Evolutionary conservation across 441 rosid genomes (phyloP).

Genomic region (Populus hybrid): DNA sequence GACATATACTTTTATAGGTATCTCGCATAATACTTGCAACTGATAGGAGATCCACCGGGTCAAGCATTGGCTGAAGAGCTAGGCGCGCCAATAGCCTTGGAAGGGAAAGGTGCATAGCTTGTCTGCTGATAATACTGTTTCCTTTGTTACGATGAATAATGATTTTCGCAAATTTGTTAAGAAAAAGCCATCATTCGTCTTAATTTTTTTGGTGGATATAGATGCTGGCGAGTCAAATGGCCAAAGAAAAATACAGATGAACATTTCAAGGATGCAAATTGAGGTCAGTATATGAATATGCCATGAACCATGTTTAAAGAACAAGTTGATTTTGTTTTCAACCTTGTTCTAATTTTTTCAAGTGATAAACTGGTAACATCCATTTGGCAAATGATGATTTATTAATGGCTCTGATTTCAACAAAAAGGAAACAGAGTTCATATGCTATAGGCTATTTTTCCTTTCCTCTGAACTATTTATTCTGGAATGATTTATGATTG

Average conservation of each 20-base stretch:
- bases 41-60: conserved; percentile 92
- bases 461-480: not conserved
- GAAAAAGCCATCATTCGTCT: conserved; percentile 4
- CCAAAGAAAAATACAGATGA: conserved; percentile 61
- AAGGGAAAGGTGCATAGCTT: conserved; percentile 62
- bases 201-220: conserved; percentile 19
- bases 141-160: not conserved
- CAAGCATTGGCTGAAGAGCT: conserved; percentile 97
- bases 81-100: conserved; percentile 97
- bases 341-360: not conserved
- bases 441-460: not conserved
- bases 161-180: conserved; percentile 7
- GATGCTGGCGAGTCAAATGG: conserved; percentile 97
- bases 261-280: conserved; percentile 87
- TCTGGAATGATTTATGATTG: not conserved
- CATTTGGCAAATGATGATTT: not conserved
- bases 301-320: not conserved
- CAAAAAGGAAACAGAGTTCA: not conserved
- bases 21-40: conserved; percentile 91
- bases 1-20: conserved; percentile 37
- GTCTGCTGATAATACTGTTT: conserved; percentile 1
- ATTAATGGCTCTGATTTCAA: not conserved
- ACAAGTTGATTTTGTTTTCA: not conserved
- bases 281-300: conserved; percentile 42
- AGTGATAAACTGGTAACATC: not conserved